Base-by-base conservation (phyloP, 257 asterid species). In the Primulina huaijiensis region DNA sequence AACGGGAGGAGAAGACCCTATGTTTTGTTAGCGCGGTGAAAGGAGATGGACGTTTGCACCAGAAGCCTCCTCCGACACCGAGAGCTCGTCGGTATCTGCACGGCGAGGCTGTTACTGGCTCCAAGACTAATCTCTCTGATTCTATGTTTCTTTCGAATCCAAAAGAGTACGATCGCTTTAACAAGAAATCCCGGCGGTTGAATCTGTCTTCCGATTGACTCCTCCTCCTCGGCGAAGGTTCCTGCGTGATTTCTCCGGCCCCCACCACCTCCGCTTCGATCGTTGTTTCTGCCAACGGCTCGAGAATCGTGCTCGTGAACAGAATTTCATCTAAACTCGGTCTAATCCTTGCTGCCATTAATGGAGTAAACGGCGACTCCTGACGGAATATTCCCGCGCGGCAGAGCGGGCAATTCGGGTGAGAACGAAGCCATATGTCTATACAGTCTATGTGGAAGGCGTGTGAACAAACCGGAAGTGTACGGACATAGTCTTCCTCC, bases 351-450 rank as follows among this genome's bases (percentile, higher is more conserved):
- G 90, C 88, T 0, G 97, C 91, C 99, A 94, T 94, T 17, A 93
- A 62, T 33, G 99, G 99, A 2, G 90, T 82, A 71, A 93, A 87
- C 25, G 97, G 97, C 57, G 99, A 87, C 14, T 93, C 91, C 33
- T 82, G 86, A 2, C 82, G 86, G 81, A 86, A 87, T 64, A 94
- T 84, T 0, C 85, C 85, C 16, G 99, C 96, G 0, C 99, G 90
- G 76, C 99, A 94, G 65, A 94, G 80, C 7, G 99, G 99, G 72
- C 99, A 94, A 64, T 94, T 91, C 14, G 96, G 96, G 80, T 94
- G 97, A 3, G 99, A 94, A n/a, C 92, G 70, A 0, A 94, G 84
- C 99, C 99, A 94, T 37, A 88, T 88, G 21, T 94, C 99, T 11
- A 94, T 91, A 52, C 99, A 94, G 62, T 94, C 99, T 14, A 94